These are phyloP conservation scores for Casuarina equisetifolia DNA, from an alignment of 306 rosid species.

Conservation along the genomic window DNA sequence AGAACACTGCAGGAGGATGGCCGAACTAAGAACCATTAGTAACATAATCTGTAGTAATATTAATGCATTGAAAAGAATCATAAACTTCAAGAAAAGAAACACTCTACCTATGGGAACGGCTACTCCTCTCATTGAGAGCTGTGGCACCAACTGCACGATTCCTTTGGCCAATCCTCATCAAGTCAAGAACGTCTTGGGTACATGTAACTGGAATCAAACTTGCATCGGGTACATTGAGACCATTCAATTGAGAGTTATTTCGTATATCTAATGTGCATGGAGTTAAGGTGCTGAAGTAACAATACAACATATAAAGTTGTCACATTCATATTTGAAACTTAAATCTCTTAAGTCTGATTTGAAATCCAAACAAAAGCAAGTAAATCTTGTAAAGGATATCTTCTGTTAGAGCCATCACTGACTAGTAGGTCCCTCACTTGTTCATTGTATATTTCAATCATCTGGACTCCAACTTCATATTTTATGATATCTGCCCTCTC, in stretches of 20 bases:
- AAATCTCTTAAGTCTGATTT: slow-evolving; percentile 4
- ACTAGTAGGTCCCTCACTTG: slow-evolving; percentile 96
- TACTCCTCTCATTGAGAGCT: slow-evolving; percentile 92
- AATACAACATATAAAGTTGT: slow-evolving; percentile 10
- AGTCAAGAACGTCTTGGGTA: slow-evolving; percentile 84
- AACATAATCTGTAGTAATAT: background rate
- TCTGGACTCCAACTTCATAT: slow-evolving; percentile 92
- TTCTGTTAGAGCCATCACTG: slow-evolving; percentile 85
- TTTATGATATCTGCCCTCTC: slow-evolving; percentile 61
- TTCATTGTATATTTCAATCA: slow-evolving; percentile 96
- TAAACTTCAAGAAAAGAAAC: slow-evolving; percentile 10
- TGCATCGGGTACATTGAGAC: slow-evolving; percentile 97
- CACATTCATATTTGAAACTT: slow-evolving; percentile 11
- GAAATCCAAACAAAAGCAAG: slow-evolving; percentile 9
- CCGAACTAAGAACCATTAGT: slow-evolving; percentile 12
- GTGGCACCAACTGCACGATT: slow-evolving; percentile 96
- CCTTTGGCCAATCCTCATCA: slow-evolving; percentile 87
- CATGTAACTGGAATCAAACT: slow-evolving; percentile 80
- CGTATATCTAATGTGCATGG: slow-evolving; percentile 79
- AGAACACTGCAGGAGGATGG: slow-evolving; percentile 62
- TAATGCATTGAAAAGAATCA: slow-evolving; percentile 8
- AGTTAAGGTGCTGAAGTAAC: slow-evolving; percentile 48
- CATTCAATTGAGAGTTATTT: slow-evolving; percentile 92
- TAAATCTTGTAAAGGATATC: slow-evolving; percentile 67
- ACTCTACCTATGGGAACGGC: slow-evolving; percentile 88